Evolutionary conservation across 2,329 filamentous ascomycete genomes (phyloP).

Genomic region (Xylaria sp.): DNA sequence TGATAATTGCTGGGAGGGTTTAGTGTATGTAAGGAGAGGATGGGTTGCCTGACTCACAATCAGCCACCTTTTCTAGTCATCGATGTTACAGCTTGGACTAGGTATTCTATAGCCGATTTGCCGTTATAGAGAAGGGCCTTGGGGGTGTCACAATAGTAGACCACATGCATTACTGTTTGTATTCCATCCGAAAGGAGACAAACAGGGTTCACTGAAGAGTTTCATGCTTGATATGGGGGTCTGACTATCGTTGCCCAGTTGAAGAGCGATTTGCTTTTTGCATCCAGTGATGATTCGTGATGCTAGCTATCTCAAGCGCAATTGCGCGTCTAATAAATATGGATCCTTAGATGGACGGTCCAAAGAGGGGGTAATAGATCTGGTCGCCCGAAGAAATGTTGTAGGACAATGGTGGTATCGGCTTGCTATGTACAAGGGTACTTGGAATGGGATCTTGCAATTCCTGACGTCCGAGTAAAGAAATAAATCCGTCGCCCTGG

Average conservation of each 20-base stretch:
- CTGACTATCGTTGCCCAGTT: constrained; percentile 1
- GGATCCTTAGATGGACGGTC: constrained; percentile 21
- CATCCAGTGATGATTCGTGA: constrained; percentile 18
- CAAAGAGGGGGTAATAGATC: constrained; percentile 23
- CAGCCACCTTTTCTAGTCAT: neutral
- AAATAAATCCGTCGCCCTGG: constrained; percentile 34
- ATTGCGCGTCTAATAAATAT: constrained; percentile 31
- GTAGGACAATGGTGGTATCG: constrained; percentile 44
- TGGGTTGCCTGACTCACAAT: neutral
- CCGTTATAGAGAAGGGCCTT: neutral
- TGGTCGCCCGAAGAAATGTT: constrained; percentile 34
- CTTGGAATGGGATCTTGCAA: constrained; percentile 30
- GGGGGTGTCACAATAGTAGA: neutral
- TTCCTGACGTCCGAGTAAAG: constrained; percentile 35
- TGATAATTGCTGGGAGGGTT: neutral
- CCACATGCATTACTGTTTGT: neutral
- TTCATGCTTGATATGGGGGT: constrained; percentile 1
- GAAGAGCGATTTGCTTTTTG: constrained; percentile 7
- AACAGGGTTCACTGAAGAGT: neutral
- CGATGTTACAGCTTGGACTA: neutral
- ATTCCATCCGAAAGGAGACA: neutral
- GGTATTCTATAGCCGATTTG: neutral
- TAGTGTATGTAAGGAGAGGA: neutral
- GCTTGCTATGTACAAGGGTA: constrained; percentile 47
- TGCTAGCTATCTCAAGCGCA: constrained; percentile 30